phyloP scores from a whole-genome alignment of 176 grass and related monocot genomes.

The Oryza meyeriana region DNA sequence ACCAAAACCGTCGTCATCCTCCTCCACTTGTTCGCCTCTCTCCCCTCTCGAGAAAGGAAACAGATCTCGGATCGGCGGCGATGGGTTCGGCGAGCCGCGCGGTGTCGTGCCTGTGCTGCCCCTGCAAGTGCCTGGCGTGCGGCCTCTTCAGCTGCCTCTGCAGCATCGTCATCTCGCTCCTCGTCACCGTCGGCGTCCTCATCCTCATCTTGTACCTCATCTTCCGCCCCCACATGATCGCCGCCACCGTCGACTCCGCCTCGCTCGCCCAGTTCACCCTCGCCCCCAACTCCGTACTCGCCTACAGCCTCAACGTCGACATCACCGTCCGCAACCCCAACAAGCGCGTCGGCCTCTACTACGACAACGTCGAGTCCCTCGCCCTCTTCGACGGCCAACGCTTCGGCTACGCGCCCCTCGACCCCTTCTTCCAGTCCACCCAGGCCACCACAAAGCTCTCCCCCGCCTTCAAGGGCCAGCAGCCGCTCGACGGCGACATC shows the following conservation, averaged over 20 bases:
- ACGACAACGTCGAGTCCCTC: constrained; percentile 55
- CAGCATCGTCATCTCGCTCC: constrained; percentile 49
- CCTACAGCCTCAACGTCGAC: constrained; percentile 42
- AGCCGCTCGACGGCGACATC: constrained; percentile 25
- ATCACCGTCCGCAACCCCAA: constrained; percentile 77
- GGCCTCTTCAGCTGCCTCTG: constrained; percentile 53
- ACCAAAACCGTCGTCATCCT: not conserved
- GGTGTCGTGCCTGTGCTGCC: constrained; percentile 57
- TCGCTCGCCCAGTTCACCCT: constrained; percentile 30
- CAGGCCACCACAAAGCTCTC: not conserved
- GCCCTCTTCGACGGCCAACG: constrained; percentile 43
- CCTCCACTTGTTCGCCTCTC: not conserved
- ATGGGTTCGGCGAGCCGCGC: constrained; percentile 41
- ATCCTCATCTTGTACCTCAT: constrained; percentile 56
- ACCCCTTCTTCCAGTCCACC: constrained; percentile 58
- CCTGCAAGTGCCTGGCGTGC: constrained; percentile 49
- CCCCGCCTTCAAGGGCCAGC: constrained; percentile 25
- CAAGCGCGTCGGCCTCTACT: constrained; percentile 56
- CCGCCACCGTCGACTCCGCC: constrained; percentile 59
- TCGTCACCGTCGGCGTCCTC: constrained; percentile 34
- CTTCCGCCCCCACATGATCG: constrained; percentile 60
- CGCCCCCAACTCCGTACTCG: not conserved
- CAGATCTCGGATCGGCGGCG: not conserved
- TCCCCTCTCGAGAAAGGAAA: too few species aligned
- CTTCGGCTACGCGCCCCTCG: constrained; percentile 41